Conservation (phyloP, 306 rosid genomes). For the Cotoneaster glaucophyllus region DNA sequence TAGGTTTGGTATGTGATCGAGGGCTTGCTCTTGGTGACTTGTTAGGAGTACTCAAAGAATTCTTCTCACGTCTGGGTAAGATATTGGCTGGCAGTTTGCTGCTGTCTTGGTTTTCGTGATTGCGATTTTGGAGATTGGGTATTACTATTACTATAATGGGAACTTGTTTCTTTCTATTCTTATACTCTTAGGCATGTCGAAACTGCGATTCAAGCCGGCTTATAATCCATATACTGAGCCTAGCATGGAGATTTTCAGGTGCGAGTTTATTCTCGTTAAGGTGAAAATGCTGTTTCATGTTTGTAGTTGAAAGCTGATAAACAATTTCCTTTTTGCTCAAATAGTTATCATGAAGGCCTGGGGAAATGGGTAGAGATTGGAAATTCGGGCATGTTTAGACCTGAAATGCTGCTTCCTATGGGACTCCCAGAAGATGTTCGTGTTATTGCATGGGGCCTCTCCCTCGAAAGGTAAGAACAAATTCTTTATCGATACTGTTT, state of each 20-base stretch:
- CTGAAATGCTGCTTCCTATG: conserved; percentile 97
- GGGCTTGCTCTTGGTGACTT: conserved; percentile 86
- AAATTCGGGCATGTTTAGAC: conserved; percentile 97
- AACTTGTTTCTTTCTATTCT: neutral
- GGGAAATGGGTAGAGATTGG: conserved; percentile 90
- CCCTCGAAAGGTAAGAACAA: conserved; percentile 76
- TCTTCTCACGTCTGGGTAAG: conserved; percentile 81
- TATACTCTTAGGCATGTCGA: conserved; percentile 63
- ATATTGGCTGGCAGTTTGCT: conserved; percentile 1
- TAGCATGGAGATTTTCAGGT: conserved; percentile 98
- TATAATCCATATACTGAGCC: conserved; percentile 97
- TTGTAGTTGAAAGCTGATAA: conserved; percentile 4
- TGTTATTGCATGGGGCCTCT: conserved; percentile 95
- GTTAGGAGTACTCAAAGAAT: conserved; percentile 78
- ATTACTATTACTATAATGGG: neutral
- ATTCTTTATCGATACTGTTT: neutral
- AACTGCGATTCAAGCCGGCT: conserved; percentile 87
- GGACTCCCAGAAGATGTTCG: conserved; percentile 96
- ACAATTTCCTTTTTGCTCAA: neutral
- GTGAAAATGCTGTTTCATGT: conserved; percentile 4
- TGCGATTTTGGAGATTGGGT: neutral
- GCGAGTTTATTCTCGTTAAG: neutral
- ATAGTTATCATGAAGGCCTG: conserved; percentile 91
- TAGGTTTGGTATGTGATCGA: conserved; percentile 87
- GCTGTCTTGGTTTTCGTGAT: neutral